Percentiles rank a stretch among this genome's conserved stretches.
Evolutionary conservation across 192 early-diverging fungal species (phyloP).

Genomic region (Allomyces arbusculus): DNA sequence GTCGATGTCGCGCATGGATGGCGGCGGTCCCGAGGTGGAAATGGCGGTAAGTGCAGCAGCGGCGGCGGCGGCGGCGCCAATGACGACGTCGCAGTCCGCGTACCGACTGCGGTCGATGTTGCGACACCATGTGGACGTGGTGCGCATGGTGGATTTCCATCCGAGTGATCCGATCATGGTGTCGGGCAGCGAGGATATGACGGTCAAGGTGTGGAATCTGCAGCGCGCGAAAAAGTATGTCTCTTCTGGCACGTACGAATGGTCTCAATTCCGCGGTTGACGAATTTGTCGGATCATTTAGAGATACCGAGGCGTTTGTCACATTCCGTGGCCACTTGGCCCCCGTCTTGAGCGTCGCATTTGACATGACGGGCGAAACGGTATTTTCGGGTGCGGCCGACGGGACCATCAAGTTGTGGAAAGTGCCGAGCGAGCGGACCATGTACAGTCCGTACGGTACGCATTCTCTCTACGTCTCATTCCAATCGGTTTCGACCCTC

Average conservation of each 20-base stretch:
- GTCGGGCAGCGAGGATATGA: background rate
- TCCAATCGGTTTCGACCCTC: background rate
- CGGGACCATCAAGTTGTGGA: background rate
- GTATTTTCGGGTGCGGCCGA: background rate
- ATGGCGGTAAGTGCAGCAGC: background rate
- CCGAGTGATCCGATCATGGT: background rate
- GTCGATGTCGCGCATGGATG: background rate
- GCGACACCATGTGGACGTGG: background rate
- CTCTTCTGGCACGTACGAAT: background rate
- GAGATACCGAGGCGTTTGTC: background rate
- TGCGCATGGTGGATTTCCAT: background rate
- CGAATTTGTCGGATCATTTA: background rate
- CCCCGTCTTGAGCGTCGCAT: background rate
- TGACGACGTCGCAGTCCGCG: background rate
- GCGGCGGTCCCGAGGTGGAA: background rate
- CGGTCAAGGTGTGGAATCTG: background rate
- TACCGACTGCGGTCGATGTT: background rate
- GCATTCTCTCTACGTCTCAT: background rate
- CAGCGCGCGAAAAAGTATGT: background rate
- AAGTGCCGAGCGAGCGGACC: background rate
- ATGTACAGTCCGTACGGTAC: background rate
- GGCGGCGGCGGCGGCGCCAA: background rate
- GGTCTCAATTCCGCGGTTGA: too few relatives aligned
- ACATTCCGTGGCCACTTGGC: background rate
- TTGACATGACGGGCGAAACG: background rate